A percentile compares a stretch with the other conserved stretches of the same genome.
Evolutionary conservation across 768 basidiomycete genomes (phyloP).

Genomic region (Collybia sp.): DNA sequence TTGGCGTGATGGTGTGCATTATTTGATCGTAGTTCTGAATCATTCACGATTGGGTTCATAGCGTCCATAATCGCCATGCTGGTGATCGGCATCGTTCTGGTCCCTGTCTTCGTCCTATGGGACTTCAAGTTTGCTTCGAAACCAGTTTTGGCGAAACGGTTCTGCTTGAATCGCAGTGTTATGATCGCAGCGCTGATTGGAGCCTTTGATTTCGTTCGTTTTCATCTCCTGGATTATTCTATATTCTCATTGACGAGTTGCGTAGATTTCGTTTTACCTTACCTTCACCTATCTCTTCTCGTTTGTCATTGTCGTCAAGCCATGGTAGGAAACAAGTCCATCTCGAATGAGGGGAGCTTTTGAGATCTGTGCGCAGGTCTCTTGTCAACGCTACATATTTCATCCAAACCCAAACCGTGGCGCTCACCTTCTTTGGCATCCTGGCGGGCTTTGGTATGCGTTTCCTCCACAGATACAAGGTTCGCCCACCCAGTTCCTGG

Average conservation of each 20-base stretch:
- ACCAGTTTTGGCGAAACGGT: slow-evolving; percentile 59
- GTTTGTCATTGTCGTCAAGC: slow-evolving; percentile 50
- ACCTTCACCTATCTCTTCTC: slow-evolving; percentile 74
- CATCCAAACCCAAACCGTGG: slow-evolving; percentile 51
- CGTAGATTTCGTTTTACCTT: slow-evolving; percentile 58
- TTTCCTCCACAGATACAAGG: slow-evolving; percentile 52
- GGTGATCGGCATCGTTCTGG: slow-evolving; percentile 37
- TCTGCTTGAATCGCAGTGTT: slow-evolving; percentile 55
- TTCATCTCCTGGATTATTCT: not conserved
- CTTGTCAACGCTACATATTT: slow-evolving; percentile 60
- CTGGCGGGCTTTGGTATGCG: slow-evolving; percentile 53
- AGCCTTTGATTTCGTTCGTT: slow-evolving; percentile 55
- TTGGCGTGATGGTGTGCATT: slow-evolving; percentile 43
- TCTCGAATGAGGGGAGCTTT: not conserved
- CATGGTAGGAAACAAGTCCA: slow-evolving; percentile 27
- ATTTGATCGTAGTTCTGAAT: not conserved
- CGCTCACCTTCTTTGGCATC: slow-evolving; percentile 62
- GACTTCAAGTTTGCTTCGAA: slow-evolving; percentile 45
- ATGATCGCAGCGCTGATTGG: slow-evolving; percentile 57
- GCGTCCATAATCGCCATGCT: slow-evolving; percentile 50
- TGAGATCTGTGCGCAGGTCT: slow-evolving; percentile 33
- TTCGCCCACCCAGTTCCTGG: slow-evolving; percentile 8
- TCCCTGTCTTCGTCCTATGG: slow-evolving; percentile 40
- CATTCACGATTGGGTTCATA: slow-evolving; percentile 13
- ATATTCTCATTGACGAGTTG: slow-evolving; percentile 1